Base-by-base conservation (phyloP, 208 protist genomes). In the Crithidia brevicula region DNA sequence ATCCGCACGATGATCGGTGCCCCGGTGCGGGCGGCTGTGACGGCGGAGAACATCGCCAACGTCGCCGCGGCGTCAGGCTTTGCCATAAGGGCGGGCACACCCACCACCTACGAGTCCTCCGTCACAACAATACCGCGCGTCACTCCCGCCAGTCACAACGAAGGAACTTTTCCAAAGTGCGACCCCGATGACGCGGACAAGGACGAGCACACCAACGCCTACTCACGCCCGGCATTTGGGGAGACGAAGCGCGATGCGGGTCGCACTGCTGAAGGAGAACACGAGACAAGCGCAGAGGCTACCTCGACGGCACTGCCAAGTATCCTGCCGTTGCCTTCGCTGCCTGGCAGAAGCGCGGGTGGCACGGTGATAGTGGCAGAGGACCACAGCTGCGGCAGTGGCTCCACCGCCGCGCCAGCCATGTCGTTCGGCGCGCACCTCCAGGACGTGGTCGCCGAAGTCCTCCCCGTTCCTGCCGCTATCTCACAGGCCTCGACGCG, bases 1-100 rank as follows among this genome's bases (percentile, higher is more conserved):
- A 45, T 85, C 16, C 42, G 36, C 27, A 38, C 69, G n/a, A 63
- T 79, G 72, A 42, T 45, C 28, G 25, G 43, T n/a, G 69, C 45
- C 16, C 78, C 72, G 4, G 33, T 23, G 22, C 78, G 62, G 6
- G 46, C 53, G 22, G 30, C 62, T 6, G 47, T 36, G 10, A 18
- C 59, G 30, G 11, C 53, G 30, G 38, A 7, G 36, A 40, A 40
- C 36, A 7, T 30, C 28, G 36, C 45, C 27, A 15, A 6, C 16
- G 3, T 33, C 2, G 42, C 15, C 36, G 33, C 27, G 6, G 52
- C 27, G 25, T 23, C 45, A 20, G 49, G 7, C 22, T 16, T 18
- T 30, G 11, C 23, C 20, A 18, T 16, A 1, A 25, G 22, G 31
- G 45, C 18, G 2, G 27, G 46, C 31, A 54, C 43, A 9, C 54